Base-by-base conservation (phyloP, 2,329 filamentous ascomycete species). In the Aspergillus flavus region DNA sequence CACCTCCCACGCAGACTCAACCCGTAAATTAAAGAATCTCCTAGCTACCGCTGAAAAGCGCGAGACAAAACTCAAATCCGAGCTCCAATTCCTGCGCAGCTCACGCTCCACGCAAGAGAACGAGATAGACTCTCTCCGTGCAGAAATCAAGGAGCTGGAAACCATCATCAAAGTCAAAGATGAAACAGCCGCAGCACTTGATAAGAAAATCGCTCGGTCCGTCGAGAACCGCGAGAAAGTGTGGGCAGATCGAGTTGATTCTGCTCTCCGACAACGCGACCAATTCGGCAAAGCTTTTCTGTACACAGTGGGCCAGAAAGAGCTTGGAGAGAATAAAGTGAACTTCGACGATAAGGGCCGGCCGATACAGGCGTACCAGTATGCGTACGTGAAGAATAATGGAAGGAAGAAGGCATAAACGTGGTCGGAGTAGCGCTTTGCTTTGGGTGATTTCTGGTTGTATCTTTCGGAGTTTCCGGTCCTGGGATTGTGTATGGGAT, bases 161-260 rank as follows among this genome's bases (percentile, higher is more conserved):
- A 68, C 74, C 16, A 59, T 77, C 23, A 75, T 80, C 28, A 73
- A 75, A 14, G 72, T 72, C 1, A 81, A 80, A 59, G 77, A 80
- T n/a, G 77, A 79, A 52, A 72, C 78, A 2, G 72, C 78, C 19
- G 72, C 71, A 0, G 78, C 75, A 4, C 58, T 81, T 21, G 79
- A 81, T 64, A 67, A 73, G 59, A 75, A 76, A 43, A 78, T 82
- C 58, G 75, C 77, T 11, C 69, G 72, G 53, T 78, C 78, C 0
- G 73, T 80, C 16, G 77, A 80, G 55, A 79, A 78, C 65, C 74
- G 79, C 39, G 80, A 82, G 67, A 74, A 75, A 28, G 78, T 79
- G 59, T 82, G 80, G 80, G 74, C 79, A 61, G 71, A 75, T 0
- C 75, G 79, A 6, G 71, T 80, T 3, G 75, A 81, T 55, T 64